These are phyloP conservation scores for Thermomyces lanuginosus DNA, from an alignment of 2,329 filamentous ascomycete genomes.

Conservation along the genomic window DNA sequence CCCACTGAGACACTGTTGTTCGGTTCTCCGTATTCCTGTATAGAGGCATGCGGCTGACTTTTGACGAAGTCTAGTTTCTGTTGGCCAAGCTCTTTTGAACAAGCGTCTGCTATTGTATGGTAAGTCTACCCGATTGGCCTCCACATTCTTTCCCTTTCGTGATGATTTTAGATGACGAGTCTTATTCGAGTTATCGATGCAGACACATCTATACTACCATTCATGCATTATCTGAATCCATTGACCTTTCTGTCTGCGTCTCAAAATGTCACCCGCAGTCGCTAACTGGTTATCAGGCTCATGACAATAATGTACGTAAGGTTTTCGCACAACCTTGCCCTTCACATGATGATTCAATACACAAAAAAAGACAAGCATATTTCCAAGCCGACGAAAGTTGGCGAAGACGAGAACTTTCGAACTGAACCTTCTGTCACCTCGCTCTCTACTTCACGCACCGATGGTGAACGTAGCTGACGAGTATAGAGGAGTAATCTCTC, in stretches of 20 bases:
- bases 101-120: conserved; percentile 1
- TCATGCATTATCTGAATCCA: conserved; percentile 41
- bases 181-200: conserved; percentile 47
- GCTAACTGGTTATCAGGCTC: background rate
- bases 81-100: too few species aligned
- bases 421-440: conserved; percentile 26
- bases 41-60: conserved; percentile 1
- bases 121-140: conserved; percentile 7
- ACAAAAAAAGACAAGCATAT: conserved; percentile 89
- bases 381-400: conserved; percentile 51
- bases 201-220: conserved; percentile 42
- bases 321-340: conserved; percentile 8
- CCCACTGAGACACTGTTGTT: conserved; percentile 76
- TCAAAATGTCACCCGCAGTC: background rate
- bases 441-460: background rate
- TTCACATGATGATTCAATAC: conserved; percentile 65
- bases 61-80: too few species aligned
- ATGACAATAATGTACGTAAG: conserved; percentile 14
- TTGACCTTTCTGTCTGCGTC: conserved; percentile 9
- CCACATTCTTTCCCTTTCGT: conserved; percentile 14
- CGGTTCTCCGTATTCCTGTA: too few species aligned
- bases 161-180: conserved; percentile 49
- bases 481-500: too few species aligned
- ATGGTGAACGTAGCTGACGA: background rate
- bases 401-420: conserved; percentile 37